These are phyloP conservation scores for Trichoderma oligosporum DNA, from an alignment of 2,329 filamentous ascomycete species.

Conservation along the genomic window DNA sequence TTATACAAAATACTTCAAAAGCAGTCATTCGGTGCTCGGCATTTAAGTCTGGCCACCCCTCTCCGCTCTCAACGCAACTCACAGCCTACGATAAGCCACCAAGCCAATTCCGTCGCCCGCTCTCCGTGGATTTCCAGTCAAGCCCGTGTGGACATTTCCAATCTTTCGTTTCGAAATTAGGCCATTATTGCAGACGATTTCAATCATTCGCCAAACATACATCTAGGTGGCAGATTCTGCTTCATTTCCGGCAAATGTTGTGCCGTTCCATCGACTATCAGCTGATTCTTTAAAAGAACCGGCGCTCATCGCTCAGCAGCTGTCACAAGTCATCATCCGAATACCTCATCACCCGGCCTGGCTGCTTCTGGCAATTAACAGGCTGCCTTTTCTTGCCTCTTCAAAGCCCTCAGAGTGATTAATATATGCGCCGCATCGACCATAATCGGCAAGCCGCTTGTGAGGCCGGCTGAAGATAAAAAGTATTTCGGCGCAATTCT, in stretches of 20 bases:
- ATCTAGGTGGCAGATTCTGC: neutral
- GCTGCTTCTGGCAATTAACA: conserved; percentile 14
- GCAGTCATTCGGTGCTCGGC: neutral
- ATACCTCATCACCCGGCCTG: neutral
- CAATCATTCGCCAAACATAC: neutral
- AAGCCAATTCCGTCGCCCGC: conserved; percentile 2
- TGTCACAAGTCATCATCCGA: neutral
- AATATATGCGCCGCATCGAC: conserved; percentile 16
- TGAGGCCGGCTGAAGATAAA: conserved; percentile 19
- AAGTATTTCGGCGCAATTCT: neutral
- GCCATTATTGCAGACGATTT: neutral
- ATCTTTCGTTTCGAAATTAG: neutral
- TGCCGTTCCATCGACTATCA: neutral
- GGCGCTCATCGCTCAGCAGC: neutral
- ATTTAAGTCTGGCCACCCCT: neutral
- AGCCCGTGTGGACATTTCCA: neutral
- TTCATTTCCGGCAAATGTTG: neutral
- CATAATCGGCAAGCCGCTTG: conserved; percentile 19
- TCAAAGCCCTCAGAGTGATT: conserved; percentile 10
- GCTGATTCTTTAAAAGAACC: conserved; percentile 1
- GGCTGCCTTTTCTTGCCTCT: conserved; percentile 5
- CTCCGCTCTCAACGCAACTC: conserved; percentile 7
- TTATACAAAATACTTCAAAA: neutral
- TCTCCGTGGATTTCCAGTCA: neutral
- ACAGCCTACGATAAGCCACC: conserved; percentile 11